Percentiles rank a stretch among this genome's conserved stretches.
phyloP scores from a whole-genome alignment of 352 stramenopile genomes.

The Phytophthora citricola region DNA sequence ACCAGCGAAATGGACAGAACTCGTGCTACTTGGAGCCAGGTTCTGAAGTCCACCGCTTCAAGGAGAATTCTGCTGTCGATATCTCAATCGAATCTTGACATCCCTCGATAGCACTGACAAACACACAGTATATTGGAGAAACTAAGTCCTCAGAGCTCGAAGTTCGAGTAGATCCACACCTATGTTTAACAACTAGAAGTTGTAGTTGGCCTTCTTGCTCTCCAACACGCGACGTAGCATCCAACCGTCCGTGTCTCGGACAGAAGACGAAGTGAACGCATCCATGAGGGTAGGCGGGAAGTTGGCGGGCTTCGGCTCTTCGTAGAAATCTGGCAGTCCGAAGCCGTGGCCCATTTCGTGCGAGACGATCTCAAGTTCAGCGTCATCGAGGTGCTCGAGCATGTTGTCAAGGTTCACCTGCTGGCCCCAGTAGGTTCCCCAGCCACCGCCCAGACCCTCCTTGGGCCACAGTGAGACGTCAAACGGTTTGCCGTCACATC shows the following conservation, averaged over 20 bases:
- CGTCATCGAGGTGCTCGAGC: conserved; percentile 27
- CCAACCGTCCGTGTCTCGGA: conserved; percentile 33
- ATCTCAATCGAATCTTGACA: too few species aligned
- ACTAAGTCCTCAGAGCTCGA: too few species aligned
- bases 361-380: conserved; percentile 28
- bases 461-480: conserved; percentile 47
- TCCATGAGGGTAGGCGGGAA: conserved; percentile 24
- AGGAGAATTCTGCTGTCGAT: too few species aligned
- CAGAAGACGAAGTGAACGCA: conserved; percentile 11
- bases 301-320: conserved; percentile 19
- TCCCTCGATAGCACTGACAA: too few species aligned
- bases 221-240: conserved; percentile 40
- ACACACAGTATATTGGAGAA: too few species aligned
- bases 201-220: conserved; percentile 26
- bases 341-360: conserved; percentile 47
- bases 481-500: conserved; percentile 39
- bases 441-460: conserved; percentile 28
- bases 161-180: too few species aligned
- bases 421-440: conserved; percentile 14
- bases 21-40: too few species aligned
- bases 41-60: too few species aligned
- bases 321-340: conserved; percentile 24
- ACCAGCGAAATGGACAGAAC: too few species aligned
- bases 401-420: conserved; percentile 24
- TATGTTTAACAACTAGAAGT: conserved; percentile 14